Percentiles rank a stretch among this genome's conserved stretches.
These are phyloP conservation scores for Euphorbia celastroides DNA, from an alignment of 441 rosid species.

Conservation along the genomic window DNA sequence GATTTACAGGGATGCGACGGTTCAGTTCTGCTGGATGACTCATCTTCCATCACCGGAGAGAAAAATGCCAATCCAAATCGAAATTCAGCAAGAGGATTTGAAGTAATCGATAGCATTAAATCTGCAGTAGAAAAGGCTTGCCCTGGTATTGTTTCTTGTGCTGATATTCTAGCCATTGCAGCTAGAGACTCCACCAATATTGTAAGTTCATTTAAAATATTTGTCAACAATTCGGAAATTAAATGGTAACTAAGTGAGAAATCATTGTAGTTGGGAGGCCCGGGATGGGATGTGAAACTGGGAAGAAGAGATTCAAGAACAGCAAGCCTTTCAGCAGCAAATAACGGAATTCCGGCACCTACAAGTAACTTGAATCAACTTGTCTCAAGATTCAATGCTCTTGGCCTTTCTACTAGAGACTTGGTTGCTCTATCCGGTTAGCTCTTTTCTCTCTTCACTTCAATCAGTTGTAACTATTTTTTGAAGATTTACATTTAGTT, in stretches of 20 bases:
- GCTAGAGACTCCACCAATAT: constrained; percentile 64
- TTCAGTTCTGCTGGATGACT: constrained; percentile 79
- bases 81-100: constrained; percentile 69
- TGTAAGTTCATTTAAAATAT: constrained; percentile 50
- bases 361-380: constrained; percentile 56
- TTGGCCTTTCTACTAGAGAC: constrained; percentile 73
- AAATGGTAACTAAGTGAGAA: no score
- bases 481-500: no score
- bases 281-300: constrained; percentile 65
- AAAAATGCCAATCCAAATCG: constrained; percentile 67
- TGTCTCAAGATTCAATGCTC: constrained; percentile 46
- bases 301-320: constrained; percentile 82
- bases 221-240: no score
- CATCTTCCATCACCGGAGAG: constrained; percentile 78
- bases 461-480: no score
- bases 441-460: constrained; percentile 2
- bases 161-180: constrained; percentile 77
- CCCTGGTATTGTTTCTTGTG: constrained; percentile 87
- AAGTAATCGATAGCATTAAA: constrained; percentile 69
- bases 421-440: constrained; percentile 76
- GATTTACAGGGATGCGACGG: constrained; percentile 78
- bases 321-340: constrained; percentile 75
- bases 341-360: constrained; percentile 66
- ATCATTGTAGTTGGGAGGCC: constrained; percentile 94
- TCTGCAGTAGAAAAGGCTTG: constrained; percentile 73